phyloP scores from a whole-genome alignment of 805 yeast genomes.

The Wickerhamomyces tratensis region DNA sequence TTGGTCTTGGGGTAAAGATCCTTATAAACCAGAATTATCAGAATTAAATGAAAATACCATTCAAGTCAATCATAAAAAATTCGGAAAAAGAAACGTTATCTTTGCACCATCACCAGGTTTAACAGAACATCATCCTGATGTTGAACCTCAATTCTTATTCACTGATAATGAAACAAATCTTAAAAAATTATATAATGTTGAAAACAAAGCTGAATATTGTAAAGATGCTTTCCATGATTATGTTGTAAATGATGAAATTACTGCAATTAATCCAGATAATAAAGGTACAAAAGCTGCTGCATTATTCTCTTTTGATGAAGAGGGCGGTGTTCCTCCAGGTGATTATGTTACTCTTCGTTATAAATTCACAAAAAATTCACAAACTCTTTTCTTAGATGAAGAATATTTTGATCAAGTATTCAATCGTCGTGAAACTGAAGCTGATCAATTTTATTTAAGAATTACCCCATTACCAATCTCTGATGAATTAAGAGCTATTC shows the following conservation, averaged over 20 bases:
- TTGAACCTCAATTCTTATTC: conserved; percentile 68
- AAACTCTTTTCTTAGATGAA: conserved; percentile 48
- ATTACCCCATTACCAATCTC: conserved; percentile 78
- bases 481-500: conserved; percentile 71
- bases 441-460: conserved; percentile 88
- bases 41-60: conserved; percentile 36
- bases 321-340: conserved; percentile 76
- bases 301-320: conserved; percentile 68
- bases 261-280: conserved; percentile 58
- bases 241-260: conserved; percentile 49
- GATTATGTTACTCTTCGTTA: conserved; percentile 82
- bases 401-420: conserved; percentile 62
- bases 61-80: conserved; percentile 54
- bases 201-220: conserved; percentile 46
- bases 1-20: conserved; percentile 82
- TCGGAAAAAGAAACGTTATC: conserved; percentile 54
- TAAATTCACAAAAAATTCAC: conserved; percentile 40
- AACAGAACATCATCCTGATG: conserved; percentile 45
- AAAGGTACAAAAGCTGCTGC: conserved; percentile 81
- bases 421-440: conserved; percentile 70
- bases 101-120: conserved; percentile 84
- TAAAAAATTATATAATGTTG: conserved; percentile 50
- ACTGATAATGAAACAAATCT: conserved; percentile 88
- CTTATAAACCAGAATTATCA: conserved; percentile 36
- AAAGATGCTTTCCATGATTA: conserved; percentile 91